Evolutionary conservation across 108 stramenopile species (phyloP).

Genomic region (Nannochloropsis oceanica): DNA sequence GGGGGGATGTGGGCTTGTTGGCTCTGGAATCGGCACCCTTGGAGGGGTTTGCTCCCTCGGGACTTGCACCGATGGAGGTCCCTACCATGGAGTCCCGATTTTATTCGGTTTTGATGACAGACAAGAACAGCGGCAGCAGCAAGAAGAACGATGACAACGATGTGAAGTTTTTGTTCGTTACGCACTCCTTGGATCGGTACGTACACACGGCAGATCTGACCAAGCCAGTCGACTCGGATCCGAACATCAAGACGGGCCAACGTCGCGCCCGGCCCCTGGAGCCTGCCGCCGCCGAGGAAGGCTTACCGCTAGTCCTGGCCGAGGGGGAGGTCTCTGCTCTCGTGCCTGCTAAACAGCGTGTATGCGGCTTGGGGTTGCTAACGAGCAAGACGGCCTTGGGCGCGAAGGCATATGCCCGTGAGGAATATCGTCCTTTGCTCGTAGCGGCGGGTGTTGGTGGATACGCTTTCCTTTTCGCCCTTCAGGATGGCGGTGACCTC

Average conservation of each 20-base stretch:
- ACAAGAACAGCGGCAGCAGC: neutral
- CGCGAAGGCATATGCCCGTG: neutral
- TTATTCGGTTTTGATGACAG: neutral
- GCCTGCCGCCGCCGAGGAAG: neutral
- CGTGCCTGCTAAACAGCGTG: neutral
- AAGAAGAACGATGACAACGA: neutral
- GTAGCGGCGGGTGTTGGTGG: neutral
- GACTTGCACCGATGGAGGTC: neutral
- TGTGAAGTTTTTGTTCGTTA: neutral
- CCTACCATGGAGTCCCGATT: neutral
- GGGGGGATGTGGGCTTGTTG: neutral
- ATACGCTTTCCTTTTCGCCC: neutral
- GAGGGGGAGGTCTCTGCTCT: neutral
- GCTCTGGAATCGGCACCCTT: neutral
- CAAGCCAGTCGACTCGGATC: neutral
- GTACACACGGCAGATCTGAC: neutral
- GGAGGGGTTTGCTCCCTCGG: neutral
- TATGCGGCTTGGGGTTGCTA: neutral
- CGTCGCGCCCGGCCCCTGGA: neutral
- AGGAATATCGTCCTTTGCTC: neutral
- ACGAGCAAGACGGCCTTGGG: neutral
- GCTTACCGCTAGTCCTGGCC: neutral
- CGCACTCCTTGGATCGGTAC: neutral
- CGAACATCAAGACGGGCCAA: neutral
- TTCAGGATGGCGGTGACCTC: neutral